phyloP scores from a whole-genome alignment of 1,284 basidiomycete species.

The Naganishia liquefaciens region DNA sequence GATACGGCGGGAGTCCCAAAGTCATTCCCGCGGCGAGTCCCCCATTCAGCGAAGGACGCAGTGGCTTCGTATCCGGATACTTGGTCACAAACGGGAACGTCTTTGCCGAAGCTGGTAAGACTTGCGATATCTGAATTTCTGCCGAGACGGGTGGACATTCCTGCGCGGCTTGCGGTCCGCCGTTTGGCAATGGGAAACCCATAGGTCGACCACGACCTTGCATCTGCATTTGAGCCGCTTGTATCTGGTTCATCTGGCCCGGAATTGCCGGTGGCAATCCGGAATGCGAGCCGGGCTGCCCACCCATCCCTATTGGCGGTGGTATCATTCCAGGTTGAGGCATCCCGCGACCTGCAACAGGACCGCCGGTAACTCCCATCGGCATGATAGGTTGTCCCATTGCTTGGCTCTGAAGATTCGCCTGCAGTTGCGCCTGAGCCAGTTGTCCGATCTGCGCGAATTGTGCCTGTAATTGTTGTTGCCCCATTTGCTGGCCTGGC shows the following conservation, averaged over 20 bases:
- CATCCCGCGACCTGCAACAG: background rate
- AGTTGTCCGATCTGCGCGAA: slow-evolving; percentile 28
- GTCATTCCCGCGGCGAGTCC: slow-evolving; percentile 25
- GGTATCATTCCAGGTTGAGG: slow-evolving; percentile 21
- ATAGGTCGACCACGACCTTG: slow-evolving; percentile 16
- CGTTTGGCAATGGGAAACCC: slow-evolving; percentile 1
- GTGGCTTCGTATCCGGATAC: slow-evolving; percentile 23
- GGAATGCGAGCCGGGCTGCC: background rate
- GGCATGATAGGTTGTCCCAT: slow-evolving; percentile 15
- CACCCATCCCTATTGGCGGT: slow-evolving; percentile 9
- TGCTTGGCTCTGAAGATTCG: slow-evolving; percentile 26
- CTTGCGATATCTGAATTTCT: slow-evolving; percentile 19
- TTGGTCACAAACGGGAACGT: slow-evolving; percentile 12
- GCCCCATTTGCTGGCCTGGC: slow-evolving; percentile 11
- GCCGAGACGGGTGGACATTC: slow-evolving; percentile 21
- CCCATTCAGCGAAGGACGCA: slow-evolving; percentile 24
- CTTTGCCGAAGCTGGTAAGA: slow-evolving; percentile 17
- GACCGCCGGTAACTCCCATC: slow-evolving; percentile 3
- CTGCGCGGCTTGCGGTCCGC: background rate
- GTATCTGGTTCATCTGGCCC: slow-evolving; percentile 19
- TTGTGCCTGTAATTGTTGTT: slow-evolving; percentile 26
- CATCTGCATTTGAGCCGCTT: slow-evolving; percentile 11
- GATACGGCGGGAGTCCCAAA: slow-evolving; percentile 12
- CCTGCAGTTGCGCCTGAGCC: slow-evolving; percentile 28
- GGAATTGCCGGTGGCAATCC: slow-evolving; percentile 8